These are phyloP conservation scores for Aphanomyces cochlioides DNA, from an alignment of 352 stramenopile species.

Conservation along the genomic window DNA sequence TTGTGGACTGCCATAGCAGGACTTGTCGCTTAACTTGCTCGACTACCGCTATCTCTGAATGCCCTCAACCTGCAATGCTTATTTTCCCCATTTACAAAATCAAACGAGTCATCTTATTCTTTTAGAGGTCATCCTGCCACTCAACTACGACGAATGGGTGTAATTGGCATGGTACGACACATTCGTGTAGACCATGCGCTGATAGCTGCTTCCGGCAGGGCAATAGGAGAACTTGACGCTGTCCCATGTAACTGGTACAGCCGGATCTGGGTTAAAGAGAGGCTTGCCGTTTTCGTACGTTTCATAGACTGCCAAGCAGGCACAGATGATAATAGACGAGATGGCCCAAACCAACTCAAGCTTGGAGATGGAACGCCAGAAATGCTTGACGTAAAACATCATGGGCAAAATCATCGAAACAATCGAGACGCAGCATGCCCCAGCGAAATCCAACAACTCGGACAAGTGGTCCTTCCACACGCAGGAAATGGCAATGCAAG, in stretches of 20 bases:
- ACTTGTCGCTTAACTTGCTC: too few relatives aligned
- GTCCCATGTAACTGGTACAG: neutral
- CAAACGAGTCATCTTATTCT: too few relatives aligned
- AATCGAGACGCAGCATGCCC: conserved; percentile 53
- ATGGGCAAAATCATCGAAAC: conserved; percentile 65
- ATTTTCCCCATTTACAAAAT: too few relatives aligned
- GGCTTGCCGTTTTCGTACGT: conserved; percentile 6
- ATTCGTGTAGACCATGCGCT: conserved; percentile 26
- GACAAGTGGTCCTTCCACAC: conserved; percentile 53
- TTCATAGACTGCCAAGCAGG: conserved; percentile 9
- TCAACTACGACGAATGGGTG: neutral
- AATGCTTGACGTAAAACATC: conserved; percentile 52
- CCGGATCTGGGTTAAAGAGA: conserved; percentile 9
- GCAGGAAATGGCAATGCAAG: conserved; percentile 45
- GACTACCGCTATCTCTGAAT: too few relatives aligned
- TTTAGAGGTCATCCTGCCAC: neutral
- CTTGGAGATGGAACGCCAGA: neutral
- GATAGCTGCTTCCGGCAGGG: neutral
- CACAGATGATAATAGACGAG: neutral
- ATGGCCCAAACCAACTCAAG: neutral
- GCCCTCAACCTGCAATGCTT: too few relatives aligned
- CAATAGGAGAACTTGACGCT: neutral
- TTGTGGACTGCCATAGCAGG: too few relatives aligned
- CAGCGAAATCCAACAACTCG: conserved; percentile 67
- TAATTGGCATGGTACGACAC: conserved; percentile 8